Conservation (phyloP, 1,139 yeast genomes). For the Geotrichum cucujoidarum region DNA sequence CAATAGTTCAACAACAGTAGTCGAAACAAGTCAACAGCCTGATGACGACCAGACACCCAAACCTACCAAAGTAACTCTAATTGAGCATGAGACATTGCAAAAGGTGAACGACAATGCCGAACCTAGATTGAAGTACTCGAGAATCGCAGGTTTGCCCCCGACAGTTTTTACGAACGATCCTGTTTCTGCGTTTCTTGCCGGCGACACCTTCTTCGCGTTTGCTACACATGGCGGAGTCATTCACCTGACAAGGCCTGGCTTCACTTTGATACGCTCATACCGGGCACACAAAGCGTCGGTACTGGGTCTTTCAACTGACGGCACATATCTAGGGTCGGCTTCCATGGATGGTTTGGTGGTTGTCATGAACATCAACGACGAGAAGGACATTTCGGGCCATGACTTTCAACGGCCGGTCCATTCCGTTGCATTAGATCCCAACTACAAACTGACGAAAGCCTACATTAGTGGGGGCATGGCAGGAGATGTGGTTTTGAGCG, state of each 20-base stretch:
- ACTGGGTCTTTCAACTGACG: slow-evolving; percentile 62
- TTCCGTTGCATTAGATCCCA: slow-evolving; percentile 72
- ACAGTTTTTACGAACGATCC: slow-evolving; percentile 51
- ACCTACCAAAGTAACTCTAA: not conserved
- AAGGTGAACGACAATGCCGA: slow-evolving; percentile 45
- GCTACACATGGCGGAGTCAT: slow-evolving; percentile 87
- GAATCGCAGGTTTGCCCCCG: slow-evolving; percentile 58
- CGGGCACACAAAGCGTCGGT: slow-evolving; percentile 86
- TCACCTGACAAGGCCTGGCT: slow-evolving; percentile 58
- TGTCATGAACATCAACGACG: slow-evolving; percentile 62
- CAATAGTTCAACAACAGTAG: no score
- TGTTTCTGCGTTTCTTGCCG: slow-evolving; percentile 61
- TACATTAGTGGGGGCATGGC: slow-evolving; percentile 88
- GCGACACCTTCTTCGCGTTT: slow-evolving; percentile 59
- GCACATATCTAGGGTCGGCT: slow-evolving; percentile 71
- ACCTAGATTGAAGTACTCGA: slow-evolving; percentile 66
- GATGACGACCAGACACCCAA: no score
- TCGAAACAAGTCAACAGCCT: no score
- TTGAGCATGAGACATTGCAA: not conserved
- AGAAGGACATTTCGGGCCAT: slow-evolving; percentile 60
- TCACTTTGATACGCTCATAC: slow-evolving; percentile 59
- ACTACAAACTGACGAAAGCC: slow-evolving; percentile 56
- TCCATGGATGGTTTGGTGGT: slow-evolving; percentile 93
- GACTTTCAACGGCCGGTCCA: slow-evolving; percentile 87
- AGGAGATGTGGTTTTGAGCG: slow-evolving; percentile 73